phyloP scores from a whole-genome alignment of 495 filamentous ascomycete species.

The Penicillium psychrofluorescens region DNA sequence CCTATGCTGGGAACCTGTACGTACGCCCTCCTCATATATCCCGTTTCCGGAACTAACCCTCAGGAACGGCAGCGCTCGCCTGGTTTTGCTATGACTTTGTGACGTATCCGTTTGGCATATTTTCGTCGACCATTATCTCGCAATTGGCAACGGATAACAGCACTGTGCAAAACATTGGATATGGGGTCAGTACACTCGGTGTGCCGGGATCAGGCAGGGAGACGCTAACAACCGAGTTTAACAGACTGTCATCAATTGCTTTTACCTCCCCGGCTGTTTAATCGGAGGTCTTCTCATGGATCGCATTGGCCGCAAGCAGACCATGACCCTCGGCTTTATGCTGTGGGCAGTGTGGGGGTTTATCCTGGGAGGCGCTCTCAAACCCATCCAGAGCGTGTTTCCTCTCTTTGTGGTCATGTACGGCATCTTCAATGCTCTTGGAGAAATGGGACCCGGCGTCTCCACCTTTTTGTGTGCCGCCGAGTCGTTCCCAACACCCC shows the following conservation, averaged over 20 bases:
- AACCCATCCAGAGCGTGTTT: conserved; percentile 34
- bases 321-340: conserved; percentile 36
- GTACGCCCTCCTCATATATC: too few species aligned
- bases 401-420: conserved; percentile 47
- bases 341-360: conserved; percentile 37
- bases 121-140: conserved; percentile 29
- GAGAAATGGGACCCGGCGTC: conserved; percentile 43
- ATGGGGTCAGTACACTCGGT: conserved; percentile 16
- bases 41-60: neutral
- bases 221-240: neutral
- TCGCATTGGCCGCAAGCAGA: conserved; percentile 40
- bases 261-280: conserved; percentile 40
- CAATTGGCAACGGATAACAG: conserved; percentile 32
- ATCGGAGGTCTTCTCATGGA: conserved; percentile 43
- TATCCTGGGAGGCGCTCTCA: conserved; percentile 37
- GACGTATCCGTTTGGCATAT: conserved; percentile 33
- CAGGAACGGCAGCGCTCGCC: conserved; percentile 12
- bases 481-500: conserved; percentile 44
- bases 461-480: conserved; percentile 36
- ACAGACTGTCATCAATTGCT: conserved; percentile 40
- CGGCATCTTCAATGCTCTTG: conserved; percentile 40
- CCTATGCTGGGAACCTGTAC: conserved; percentile 31
- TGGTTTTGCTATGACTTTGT: conserved; percentile 39
- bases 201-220: neutral
- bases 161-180: conserved; percentile 37